Evolutionary conservation across 768 basidiomycete species (phyloP), one percentile per base, ranked within the genome.

Genomic region (Leccinum longicurvipes): DNA sequence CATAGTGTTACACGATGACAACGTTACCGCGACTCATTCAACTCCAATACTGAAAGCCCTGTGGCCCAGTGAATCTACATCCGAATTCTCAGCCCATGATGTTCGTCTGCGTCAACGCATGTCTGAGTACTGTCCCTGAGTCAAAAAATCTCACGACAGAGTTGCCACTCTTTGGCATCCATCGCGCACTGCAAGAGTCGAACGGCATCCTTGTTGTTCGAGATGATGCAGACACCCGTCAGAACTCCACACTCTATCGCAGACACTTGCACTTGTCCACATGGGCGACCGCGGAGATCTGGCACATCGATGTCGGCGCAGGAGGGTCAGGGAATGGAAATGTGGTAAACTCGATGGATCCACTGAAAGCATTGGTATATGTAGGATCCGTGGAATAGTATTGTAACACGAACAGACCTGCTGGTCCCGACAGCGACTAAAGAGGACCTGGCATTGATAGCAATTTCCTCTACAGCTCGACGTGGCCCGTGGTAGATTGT

Each of bases 191-290:
- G 82, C 50, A 99, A 75, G 23, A 99, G 77, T 34, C 91, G 82
- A 24, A 93, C 81, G 3, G 89, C 93, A 63, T 98, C 92, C 32
- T 79, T 80, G 65, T 85, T 84, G 91, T 66, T 98, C 95, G 51
- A 98, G 80, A 62, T 90, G 94, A 67, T 98, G 95, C 50, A 99
- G 74, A 72, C 94, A 94, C 3, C 96, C 96, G 71, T 99, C 97
- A 0, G 91, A 91, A 50, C 91, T 95, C 96, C 95, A n/a, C n/a
- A 98, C 62, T 93, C 85, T 69, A 96, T 77, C 11, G 82, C 69
- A 56, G 71, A 81, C 5, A 93, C 84, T n/a, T n/a, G n/a, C n/a
- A n/a, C n/a, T 39, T 79, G 72, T 1, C 91, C 91, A 5, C 77
- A 81, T 8, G 79, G 76, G 45, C 75, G 76, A 58, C 77, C 80